phyloP scores from a whole-genome alignment of 169 alveolate genomes.

The Cryptosporidium canis region DNA sequence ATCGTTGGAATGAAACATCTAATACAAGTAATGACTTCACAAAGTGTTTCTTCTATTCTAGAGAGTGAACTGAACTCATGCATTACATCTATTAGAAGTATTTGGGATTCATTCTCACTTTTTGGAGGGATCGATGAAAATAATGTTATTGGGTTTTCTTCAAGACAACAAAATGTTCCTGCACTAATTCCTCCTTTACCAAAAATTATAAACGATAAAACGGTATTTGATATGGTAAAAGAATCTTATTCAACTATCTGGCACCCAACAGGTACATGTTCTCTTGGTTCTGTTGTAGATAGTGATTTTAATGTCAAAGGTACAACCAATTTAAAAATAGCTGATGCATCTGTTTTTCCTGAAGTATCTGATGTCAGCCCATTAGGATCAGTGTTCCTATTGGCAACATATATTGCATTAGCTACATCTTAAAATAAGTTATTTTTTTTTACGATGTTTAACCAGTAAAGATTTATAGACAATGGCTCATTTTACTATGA shows the following conservation, averaged over 20 bases:
- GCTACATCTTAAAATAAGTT: conserved; percentile 29
- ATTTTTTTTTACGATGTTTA: not conserved
- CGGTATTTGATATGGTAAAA: conserved; percentile 50
- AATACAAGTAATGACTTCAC: conserved; percentile 42
- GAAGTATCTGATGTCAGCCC: conserved; percentile 66
- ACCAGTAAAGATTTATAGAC: not conserved
- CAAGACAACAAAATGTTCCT: conserved; percentile 43
- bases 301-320: conserved; percentile 57
- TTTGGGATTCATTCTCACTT: conserved; percentile 60
- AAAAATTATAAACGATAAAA: conserved; percentile 53
- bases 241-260: conserved; percentile 70
- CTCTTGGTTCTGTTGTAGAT: conserved; percentile 66
- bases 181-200: conserved; percentile 69
- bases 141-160: conserved; percentile 25
- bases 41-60: conserved; percentile 1
- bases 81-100: conserved; percentile 49
- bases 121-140: conserved; percentile 57
- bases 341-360: conserved; percentile 70
- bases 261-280: conserved; percentile 73
- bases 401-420: conserved; percentile 54
- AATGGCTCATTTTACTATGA: not conserved
- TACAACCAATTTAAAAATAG: conserved; percentile 43
- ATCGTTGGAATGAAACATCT: conserved; percentile 62
- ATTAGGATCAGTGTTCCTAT: conserved; percentile 60
- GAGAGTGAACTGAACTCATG: conserved; percentile 57